Conservation (phyloP, 1,139 yeast species). For the Taphrina wiesneri region DNA sequence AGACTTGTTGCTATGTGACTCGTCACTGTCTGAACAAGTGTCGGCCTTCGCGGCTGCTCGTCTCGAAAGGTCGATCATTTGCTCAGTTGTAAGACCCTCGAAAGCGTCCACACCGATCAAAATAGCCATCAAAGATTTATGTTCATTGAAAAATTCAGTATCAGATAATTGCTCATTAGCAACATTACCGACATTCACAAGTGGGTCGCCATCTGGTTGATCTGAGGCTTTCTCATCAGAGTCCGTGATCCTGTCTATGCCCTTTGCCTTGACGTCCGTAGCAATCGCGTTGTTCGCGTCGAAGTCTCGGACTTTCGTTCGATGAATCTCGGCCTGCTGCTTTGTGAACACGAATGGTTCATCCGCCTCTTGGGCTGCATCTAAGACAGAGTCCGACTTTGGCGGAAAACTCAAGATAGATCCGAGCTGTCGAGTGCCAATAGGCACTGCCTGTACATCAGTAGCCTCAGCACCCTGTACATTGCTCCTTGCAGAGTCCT, state of each 20-base stretch:
- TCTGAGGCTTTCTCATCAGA: not conserved
- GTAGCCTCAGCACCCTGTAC: no score
- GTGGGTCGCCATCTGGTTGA: no score
- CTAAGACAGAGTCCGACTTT: not conserved
- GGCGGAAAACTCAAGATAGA: not conserved
- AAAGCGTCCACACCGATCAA: not conserved
- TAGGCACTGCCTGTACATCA: not conserved
- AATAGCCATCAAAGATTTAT: not conserved
- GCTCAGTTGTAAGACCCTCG: not conserved
- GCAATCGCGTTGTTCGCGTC: not conserved
- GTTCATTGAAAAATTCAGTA: not conserved
- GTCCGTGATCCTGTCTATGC: not conserved
- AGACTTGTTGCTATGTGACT: not conserved
- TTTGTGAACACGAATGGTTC: constrained; percentile 1
- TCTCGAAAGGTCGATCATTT: not conserved
- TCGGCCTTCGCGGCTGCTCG: not conserved
- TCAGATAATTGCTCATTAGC: no score
- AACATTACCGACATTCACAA: no score
- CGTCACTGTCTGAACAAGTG: not conserved
- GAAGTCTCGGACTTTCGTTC: no score
- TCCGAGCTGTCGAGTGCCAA: not conserved
- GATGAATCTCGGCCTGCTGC: not conserved
- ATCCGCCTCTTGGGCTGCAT: not conserved
- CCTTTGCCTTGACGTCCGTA: not conserved
- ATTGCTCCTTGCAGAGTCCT: no score